Evolutionary conservation across 2,329 filamentous ascomycete species (phyloP).

Genomic region (Cladophialophora immunda): DNA sequence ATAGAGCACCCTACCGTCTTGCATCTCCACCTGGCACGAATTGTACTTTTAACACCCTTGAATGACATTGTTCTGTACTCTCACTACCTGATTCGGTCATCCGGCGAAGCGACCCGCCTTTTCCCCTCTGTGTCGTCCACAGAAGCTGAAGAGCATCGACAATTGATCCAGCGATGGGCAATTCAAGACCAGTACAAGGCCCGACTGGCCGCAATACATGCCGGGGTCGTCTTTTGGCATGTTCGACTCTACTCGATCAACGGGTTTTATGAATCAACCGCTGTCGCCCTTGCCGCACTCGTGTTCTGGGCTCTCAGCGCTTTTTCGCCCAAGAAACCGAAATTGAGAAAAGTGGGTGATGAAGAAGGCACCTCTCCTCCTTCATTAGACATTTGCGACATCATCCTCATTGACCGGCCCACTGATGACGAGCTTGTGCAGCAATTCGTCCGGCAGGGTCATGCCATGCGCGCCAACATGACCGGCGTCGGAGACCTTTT

Average conservation of each 20-base stretch:
- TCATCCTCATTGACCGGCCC: slow-evolving; percentile 63
- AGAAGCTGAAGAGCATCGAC: slow-evolving; percentile 44
- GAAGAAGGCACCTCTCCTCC: too few relatives aligned
- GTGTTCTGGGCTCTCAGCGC: slow-evolving; percentile 59
- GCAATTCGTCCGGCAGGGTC: slow-evolving; percentile 60
- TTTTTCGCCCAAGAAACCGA: slow-evolving; percentile 41
- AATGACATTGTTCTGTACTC: too few relatives aligned
- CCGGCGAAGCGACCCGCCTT: slow-evolving; percentile 39
- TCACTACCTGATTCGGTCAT: slow-evolving; percentile 40
- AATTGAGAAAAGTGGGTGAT: slow-evolving; percentile 40
- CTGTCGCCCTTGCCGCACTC: slow-evolving; percentile 56
- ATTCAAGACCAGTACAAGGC: slow-evolving; percentile 63
- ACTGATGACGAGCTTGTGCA: slow-evolving; percentile 67
- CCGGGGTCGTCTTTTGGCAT: slow-evolving; percentile 62
- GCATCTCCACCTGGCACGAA: slow-evolving; percentile 63
- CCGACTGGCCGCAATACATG: slow-evolving; percentile 63
- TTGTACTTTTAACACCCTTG: slow-evolving; percentile 45
- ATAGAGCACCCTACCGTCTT: slow-evolving; percentile 64
- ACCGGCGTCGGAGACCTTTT: slow-evolving; percentile 59
- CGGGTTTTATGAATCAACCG: slow-evolving; percentile 57
- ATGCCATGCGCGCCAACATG: slow-evolving; percentile 59
- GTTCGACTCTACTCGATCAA: slow-evolving; percentile 58
- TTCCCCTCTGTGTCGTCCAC: slow-evolving; percentile 42
- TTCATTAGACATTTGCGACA: not conserved
- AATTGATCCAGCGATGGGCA: slow-evolving; percentile 58